Conservation (phyloP, 1,139 yeast species). For the Candida glucosophila region DNA sequence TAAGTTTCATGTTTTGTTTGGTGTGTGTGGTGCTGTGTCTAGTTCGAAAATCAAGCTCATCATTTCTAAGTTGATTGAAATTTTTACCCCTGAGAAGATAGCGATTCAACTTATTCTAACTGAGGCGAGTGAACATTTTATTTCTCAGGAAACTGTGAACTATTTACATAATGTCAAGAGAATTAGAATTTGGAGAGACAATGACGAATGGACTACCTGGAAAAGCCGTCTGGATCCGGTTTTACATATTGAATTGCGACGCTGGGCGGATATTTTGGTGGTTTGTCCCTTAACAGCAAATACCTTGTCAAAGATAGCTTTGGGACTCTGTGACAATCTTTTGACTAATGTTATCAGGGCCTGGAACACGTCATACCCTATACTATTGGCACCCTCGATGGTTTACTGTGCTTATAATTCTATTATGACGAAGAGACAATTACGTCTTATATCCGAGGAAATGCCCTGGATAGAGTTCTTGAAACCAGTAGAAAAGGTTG, state of each 20-base stretch:
- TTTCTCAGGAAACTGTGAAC: slow-evolving; percentile 46
- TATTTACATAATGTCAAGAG: slow-evolving; percentile 27
- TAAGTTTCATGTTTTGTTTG: slow-evolving; percentile 74
- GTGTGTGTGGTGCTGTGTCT: slow-evolving; percentile 86
- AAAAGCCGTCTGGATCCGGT: slow-evolving; percentile 80
- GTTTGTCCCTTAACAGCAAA: slow-evolving; percentile 90
- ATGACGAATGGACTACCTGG: slow-evolving; percentile 92
- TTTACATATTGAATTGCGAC: slow-evolving; percentile 80
- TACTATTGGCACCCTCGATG: slow-evolving; percentile 90
- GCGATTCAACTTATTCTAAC: slow-evolving; percentile 79
- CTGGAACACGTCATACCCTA: slow-evolving; percentile 86
- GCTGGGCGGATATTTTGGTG: slow-evolving; percentile 91
- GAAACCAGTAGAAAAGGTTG: slow-evolving; percentile 88
- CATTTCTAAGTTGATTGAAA: slow-evolving; percentile 67
- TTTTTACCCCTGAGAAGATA: slow-evolving; percentile 65
- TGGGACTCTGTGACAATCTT: slow-evolving; percentile 84
- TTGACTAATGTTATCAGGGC: slow-evolving; percentile 84
- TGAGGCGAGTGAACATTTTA: slow-evolving; percentile 73
- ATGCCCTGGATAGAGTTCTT: slow-evolving; percentile 88
- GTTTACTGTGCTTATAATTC: slow-evolving; percentile 85
- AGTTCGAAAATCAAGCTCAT: slow-evolving; percentile 69
- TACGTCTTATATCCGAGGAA: slow-evolving; percentile 66
- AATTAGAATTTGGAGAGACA: slow-evolving; percentile 77
- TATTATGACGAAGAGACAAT: slow-evolving; percentile 76
- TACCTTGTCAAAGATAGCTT: slow-evolving; percentile 79